Percentiles rank a stretch among this genome's conserved stretches.
Conservation (phyloP, 768 basidiomycete species). For the Lyophyllum semitale region DNA sequence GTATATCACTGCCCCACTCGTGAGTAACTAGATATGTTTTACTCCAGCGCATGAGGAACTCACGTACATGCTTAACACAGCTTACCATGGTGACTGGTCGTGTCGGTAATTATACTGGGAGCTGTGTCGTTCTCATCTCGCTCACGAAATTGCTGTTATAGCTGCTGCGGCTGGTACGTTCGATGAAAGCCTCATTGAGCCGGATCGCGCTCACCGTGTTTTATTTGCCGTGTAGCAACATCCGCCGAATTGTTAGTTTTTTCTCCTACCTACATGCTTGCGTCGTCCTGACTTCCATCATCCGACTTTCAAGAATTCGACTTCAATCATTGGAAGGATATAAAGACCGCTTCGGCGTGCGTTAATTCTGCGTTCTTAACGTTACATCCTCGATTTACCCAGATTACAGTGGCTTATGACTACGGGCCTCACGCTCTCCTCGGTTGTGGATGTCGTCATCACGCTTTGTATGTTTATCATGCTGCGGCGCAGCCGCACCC, state of each 20-base stretch:
- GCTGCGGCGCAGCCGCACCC: constrained; percentile 30
- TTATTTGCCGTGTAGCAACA: background rate
- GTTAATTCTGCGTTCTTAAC: constrained; percentile 16
- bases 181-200: background rate
- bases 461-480: constrained; percentile 25
- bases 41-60: background rate
- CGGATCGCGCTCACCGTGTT: background rate
- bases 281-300: background rate
- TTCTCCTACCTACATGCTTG: background rate
- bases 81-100: background rate
- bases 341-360: background rate
- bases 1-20: background rate
- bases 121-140: background rate
- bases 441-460: constrained; percentile 37
- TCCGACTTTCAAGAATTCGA: background rate
- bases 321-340: constrained; percentile 21
- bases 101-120: background rate
- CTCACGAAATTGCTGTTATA: background rate
- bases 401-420: constrained; percentile 41
- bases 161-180: background rate
- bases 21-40: background rate
- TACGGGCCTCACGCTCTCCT: constrained; percentile 42
- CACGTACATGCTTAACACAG: background rate
- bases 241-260: background rate
- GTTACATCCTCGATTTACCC: background rate